Conservation (phyloP, 1,284 basidiomycete species). For the Sporisorium iseilematis-ciliati region DNA sequence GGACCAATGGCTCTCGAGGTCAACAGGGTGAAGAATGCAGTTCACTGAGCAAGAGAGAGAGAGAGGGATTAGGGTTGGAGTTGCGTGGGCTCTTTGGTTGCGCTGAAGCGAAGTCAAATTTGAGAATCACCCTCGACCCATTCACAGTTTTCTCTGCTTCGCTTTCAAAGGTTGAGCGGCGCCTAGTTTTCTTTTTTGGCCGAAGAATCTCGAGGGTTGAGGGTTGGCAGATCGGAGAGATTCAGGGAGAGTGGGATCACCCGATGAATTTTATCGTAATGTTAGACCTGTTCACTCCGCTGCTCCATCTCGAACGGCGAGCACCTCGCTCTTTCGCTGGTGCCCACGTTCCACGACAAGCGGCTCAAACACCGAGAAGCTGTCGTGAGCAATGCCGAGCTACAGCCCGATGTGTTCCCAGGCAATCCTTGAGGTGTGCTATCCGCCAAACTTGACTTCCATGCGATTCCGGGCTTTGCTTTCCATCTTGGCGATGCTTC, state of each 20-base stretch:
- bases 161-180: not conserved
- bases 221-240: slow-evolving; percentile 9
- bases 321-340: too few species aligned
- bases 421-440: too few species aligned
- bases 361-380: too few species aligned
- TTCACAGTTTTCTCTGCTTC: slow-evolving; percentile 10
- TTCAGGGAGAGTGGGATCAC: not conserved
- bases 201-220: not conserved
- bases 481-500: too few species aligned
- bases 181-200: not conserved
- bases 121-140: slow-evolving; percentile 29
- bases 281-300: not conserved
- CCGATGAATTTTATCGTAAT: not conserved
- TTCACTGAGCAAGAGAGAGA: not conserved
- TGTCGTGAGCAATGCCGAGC: too few species aligned
- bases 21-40: not conserved
- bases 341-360: too few species aligned
- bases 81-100: slow-evolving; percentile 1
- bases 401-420: too few species aligned
- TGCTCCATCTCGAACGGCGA: too few species aligned
- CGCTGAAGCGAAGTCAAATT: not conserved
- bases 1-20: slow-evolving; percentile 16
- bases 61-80: slow-evolving; percentile 15
- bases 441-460: too few species aligned
- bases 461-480: too few species aligned